Evolutionary conservation across 1,284 basidiomycete species (phyloP).

Genomic region (Xanthoconium separans): DNA sequence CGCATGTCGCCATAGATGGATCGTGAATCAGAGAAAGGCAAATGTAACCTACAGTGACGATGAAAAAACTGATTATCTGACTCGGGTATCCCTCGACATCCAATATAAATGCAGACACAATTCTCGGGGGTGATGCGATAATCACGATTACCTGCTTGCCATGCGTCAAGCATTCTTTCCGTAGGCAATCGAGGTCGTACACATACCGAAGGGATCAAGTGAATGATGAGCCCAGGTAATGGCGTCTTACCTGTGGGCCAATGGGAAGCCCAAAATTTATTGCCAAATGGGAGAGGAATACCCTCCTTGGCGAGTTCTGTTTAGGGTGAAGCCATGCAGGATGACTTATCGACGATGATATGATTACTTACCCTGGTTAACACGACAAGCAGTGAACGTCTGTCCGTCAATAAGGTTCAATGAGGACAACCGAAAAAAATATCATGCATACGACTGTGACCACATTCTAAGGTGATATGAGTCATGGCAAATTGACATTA

Average conservation of each 20-base stretch:
- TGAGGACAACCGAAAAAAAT: not conserved
- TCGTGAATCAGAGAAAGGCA: no score
- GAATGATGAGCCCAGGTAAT: constrained; percentile 39
- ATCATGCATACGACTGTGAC: constrained; percentile 30
- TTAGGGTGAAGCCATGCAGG: not conserved
- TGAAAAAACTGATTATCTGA: constrained; percentile 57
- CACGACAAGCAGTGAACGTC: constrained; percentile 45
- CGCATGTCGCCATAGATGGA: not conserved
- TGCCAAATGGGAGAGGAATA: constrained; percentile 39
- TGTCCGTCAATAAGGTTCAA: constrained; percentile 13
- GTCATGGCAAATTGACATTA: no score
- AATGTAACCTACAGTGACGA: constrained; percentile 42
- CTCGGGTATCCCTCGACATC: constrained; percentile 57
- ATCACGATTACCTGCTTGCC: constrained; percentile 46
- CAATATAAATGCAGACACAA: constrained; percentile 54
- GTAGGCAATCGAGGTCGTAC: not conserved
- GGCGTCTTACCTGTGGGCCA: constrained; percentile 40
- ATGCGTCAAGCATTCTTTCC: not conserved
- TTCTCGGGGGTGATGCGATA: constrained; percentile 42
- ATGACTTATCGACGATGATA: not conserved
- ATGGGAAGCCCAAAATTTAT: constrained; percentile 41
- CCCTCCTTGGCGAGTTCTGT: constrained; percentile 44
- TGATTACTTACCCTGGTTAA: constrained; percentile 42
- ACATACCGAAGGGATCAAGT: constrained; percentile 34
- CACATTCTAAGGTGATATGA: constrained; percentile 30